These are phyloP conservation scores for Penicillium coprophilum DNA, from an alignment of 495 filamentous ascomycete genomes.

Conservation along the genomic window DNA sequence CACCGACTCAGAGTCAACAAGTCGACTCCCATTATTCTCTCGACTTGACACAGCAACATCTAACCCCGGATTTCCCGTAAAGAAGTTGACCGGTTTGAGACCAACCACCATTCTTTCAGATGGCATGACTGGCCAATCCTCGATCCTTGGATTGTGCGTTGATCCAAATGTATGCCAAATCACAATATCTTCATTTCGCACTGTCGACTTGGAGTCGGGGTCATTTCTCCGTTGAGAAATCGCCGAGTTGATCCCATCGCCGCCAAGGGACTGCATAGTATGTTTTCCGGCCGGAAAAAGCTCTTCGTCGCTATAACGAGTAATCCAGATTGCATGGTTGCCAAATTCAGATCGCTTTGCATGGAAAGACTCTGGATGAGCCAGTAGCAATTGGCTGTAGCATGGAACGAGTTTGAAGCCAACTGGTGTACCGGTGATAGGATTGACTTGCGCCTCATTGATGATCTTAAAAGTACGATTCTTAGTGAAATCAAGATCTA, in stretches of 20 bases:
- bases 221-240: conserved; percentile 16
- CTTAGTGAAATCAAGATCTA: conserved; percentile 58
- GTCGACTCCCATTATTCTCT: conserved; percentile 31
- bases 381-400: conserved; percentile 76
- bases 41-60: conserved; percentile 37
- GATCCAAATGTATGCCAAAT: conserved; percentile 58
- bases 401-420: conserved; percentile 75
- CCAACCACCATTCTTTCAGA: conserved; percentile 42
- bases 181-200: conserved; percentile 51
- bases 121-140: conserved; percentile 68
- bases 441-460: conserved; percentile 65
- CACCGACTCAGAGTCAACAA: conserved; percentile 13
- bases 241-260: conserved; percentile 35
- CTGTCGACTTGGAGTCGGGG: conserved; percentile 31
- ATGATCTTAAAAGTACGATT: conserved; percentile 82
- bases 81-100: conserved; percentile 75
- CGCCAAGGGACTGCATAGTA: conserved; percentile 77
- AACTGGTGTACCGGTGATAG: conserved; percentile 69
- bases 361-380: conserved; percentile 67
- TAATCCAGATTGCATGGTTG: conserved; percentile 76
- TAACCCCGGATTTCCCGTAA: conserved; percentile 62
- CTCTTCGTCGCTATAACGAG: conserved; percentile 72
- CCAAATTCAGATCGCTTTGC: conserved; percentile 75
- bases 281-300: conserved; percentile 76
- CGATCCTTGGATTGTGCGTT: conserved; percentile 58